phyloP scores from a whole-genome alignment of 1,284 basidiomycete species.

The Porogramme epimiltina region DNA sequence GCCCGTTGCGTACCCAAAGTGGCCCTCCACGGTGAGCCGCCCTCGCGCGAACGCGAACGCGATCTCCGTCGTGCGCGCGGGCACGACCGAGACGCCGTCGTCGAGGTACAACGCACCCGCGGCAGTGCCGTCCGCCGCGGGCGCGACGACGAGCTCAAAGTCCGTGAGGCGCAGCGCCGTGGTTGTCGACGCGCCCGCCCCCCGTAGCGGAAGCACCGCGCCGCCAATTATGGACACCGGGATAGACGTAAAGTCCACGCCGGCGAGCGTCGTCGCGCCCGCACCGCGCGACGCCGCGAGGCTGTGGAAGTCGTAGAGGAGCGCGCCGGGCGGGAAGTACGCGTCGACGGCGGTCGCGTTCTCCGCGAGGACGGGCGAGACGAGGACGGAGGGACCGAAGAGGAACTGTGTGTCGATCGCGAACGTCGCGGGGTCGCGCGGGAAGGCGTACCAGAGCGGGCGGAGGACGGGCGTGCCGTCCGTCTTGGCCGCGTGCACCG shows the following conservation, averaged over 20 bases:
- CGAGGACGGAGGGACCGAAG: slow-evolving; percentile 66
- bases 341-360: slow-evolving; percentile 58
- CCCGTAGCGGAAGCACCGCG: slow-evolving; percentile 56
- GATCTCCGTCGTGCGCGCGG: slow-evolving; percentile 43
- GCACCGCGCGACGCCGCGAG: slow-evolving; percentile 48
- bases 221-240: slow-evolving; percentile 66
- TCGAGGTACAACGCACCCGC: slow-evolving; percentile 59
- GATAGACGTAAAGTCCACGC: slow-evolving; percentile 58
- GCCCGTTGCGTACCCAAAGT: slow-evolving; percentile 48
- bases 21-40: slow-evolving; percentile 48
- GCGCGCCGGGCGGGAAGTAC: slow-evolving; percentile 66
- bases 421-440: slow-evolving; percentile 59
- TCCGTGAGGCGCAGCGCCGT: slow-evolving; percentile 52
- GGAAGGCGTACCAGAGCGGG: slow-evolving; percentile 68
- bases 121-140: slow-evolving; percentile 48
- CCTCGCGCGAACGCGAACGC: slow-evolving; percentile 44
- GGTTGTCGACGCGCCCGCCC: slow-evolving; percentile 59
- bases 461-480: slow-evolving; percentile 65
- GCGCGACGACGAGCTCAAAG: slow-evolving; percentile 66
- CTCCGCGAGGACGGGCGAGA: slow-evolving; percentile 68
- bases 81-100: slow-evolving; percentile 60
- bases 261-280: slow-evolving; percentile 43
- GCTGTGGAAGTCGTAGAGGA: slow-evolving; percentile 65
- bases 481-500: slow-evolving; percentile 57
- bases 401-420: slow-evolving; percentile 69